Evolutionary conservation across 1,284 basidiomycete species (phyloP).

Genomic region (Acaromyces ingoldii): DNA sequence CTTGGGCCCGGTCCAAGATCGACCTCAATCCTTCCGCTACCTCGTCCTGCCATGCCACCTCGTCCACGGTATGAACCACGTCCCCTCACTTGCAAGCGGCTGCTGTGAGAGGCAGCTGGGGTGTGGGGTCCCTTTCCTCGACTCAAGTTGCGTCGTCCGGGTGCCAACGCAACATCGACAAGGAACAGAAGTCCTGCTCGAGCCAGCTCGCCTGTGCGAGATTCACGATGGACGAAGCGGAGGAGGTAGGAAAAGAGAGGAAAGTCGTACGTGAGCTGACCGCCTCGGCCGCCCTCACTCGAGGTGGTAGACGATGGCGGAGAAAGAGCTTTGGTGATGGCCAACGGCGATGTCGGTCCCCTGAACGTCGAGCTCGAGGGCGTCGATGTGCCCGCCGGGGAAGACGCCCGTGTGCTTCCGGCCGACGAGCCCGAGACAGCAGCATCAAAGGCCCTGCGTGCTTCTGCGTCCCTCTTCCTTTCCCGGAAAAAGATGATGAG

Average conservation of each 20-base stretch:
- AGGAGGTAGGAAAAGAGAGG: slow-evolving; percentile 80
- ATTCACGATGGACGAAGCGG: slow-evolving; percentile 90
- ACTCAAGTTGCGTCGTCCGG: slow-evolving; percentile 5
- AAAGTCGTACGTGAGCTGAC: slow-evolving; percentile 22
- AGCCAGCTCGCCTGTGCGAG: slow-evolving; percentile 86
- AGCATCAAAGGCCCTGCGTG: neutral
- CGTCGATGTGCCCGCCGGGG: slow-evolving; percentile 21
- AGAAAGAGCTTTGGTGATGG: neutral
- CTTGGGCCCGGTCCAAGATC: neutral
- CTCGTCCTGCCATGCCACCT: too few species aligned
- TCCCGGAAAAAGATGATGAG: slow-evolving; percentile 38
- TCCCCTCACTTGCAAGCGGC: too few species aligned
- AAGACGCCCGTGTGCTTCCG: slow-evolving; percentile 28
- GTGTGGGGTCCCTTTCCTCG: neutral
- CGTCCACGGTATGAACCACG: too few species aligned
- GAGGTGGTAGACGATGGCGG: neutral
- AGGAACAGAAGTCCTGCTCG: slow-evolving; percentile 84
- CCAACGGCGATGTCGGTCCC: neutral
- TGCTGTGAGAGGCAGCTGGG: too few species aligned
- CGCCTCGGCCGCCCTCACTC: too few species aligned
- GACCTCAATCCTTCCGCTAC: neutral
- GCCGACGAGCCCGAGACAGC: neutral
- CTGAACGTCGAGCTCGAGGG: slow-evolving; percentile 12
- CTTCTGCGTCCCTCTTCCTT: slow-evolving; percentile 1
- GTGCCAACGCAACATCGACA: slow-evolving; percentile 65